phyloP scores from a whole-genome alignment of 306 rosid genomes.

The Lagenaria siceraria region DNA sequence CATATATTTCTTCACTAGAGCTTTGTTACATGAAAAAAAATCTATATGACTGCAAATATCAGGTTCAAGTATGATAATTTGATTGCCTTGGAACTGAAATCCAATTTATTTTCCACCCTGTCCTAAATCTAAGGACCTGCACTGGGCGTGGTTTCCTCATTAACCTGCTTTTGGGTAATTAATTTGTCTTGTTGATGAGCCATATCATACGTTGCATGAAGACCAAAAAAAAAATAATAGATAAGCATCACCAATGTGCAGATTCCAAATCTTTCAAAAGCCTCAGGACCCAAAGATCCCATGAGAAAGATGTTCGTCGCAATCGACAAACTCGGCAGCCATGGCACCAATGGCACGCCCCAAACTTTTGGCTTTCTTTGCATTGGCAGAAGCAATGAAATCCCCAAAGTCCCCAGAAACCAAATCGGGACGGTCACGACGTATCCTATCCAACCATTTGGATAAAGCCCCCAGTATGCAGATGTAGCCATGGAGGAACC shows the following conservation, averaged over 20 bases:
- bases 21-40: not conserved
- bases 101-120: not conserved
- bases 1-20: not conserved
- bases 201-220: slow-evolving; percentile 71
- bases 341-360: slow-evolving; percentile 84
- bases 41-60: not conserved
- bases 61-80: not conserved
- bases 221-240: slow-evolving; percentile 58
- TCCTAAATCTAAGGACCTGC: slow-evolving; percentile 22
- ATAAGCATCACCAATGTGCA: slow-evolving; percentile 49
- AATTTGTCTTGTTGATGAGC: slow-evolving; percentile 40
- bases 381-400: slow-evolving; percentile 33
- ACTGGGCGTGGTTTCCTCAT: slow-evolving; percentile 14
- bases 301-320: slow-evolving; percentile 59
- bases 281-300: slow-evolving; percentile 40
- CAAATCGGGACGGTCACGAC: slow-evolving; percentile 38
- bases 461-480: slow-evolving; percentile 49
- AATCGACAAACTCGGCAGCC: slow-evolving; percentile 71
- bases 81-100: not conserved
- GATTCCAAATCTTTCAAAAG: slow-evolving; percentile 59
- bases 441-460: slow-evolving; percentile 57
- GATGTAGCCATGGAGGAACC: slow-evolving; percentile 62
- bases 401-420: slow-evolving; percentile 53
- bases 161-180: slow-evolving; percentile 10
- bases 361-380: slow-evolving; percentile 59